Conservation (phyloP, 768 basidiomycete species). For the Tricholoma hemisulphureum region DNA sequence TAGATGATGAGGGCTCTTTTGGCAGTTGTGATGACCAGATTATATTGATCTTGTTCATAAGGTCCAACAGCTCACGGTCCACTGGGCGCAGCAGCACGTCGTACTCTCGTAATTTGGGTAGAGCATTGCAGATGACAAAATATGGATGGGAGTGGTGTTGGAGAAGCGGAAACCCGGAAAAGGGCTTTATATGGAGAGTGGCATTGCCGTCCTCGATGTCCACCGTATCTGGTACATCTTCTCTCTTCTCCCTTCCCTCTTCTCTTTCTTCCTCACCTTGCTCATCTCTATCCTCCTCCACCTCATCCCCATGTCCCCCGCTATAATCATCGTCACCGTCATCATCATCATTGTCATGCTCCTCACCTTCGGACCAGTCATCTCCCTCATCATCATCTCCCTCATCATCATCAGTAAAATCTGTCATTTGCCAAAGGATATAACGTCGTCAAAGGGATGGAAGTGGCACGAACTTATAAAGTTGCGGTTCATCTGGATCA, state of each 20-base stretch:
- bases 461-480: neutral
- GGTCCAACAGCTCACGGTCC: neutral
- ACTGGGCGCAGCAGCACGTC: neutral
- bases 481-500: neutral
- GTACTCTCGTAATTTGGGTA: neutral
- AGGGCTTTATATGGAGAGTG: neutral
- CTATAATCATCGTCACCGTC: neutral
- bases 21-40: neutral
- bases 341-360: neutral
- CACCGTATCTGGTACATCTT: neutral
- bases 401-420: neutral
- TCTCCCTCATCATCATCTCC: neutral
- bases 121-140: neutral
- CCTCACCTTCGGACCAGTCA: neutral
- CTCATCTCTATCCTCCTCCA: too few relatives aligned
- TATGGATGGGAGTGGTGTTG: neutral
- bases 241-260: neutral
- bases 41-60: neutral
- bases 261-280: neutral
- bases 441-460: neutral
- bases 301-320: neutral
- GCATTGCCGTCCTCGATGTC: neutral
- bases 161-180: constrained; percentile 1
- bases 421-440: neutral
- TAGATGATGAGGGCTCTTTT: neutral